Evolutionary conservation across 2,329 filamentous ascomycete genomes (phyloP), one percentile per base, ranked within the genome.

Genomic region (Diaporthe capsici): DNA sequence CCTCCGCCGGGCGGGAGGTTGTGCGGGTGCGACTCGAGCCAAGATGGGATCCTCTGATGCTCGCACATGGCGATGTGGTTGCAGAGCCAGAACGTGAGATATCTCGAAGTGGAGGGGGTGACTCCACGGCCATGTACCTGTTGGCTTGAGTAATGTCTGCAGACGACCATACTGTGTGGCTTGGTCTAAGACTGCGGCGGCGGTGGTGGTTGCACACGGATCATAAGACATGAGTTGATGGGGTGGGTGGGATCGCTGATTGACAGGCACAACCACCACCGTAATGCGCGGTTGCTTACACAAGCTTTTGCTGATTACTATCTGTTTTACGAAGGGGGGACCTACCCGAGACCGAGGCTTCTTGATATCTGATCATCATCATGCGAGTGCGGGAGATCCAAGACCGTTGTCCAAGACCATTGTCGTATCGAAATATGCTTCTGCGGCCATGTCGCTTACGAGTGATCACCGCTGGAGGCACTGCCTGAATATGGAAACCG

Each of bases 371-470:
- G 58, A 73, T 65, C 58, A 73, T 53, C 31, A 53, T 68, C 65
- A 68, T 53, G 65, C 65, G 65, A 68, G 47, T 13, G 47, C 53
- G 53, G 39, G 28, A 58, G 17, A 25, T 17, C 44, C 53, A 71
- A 49, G 68, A 25, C 57, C 57, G n/a, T 9, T 28, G 60, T 51
- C 53, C 58, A 73, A 55, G 71, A 55, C 47, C 58, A 65, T 49
- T 73, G 58, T 73, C 51, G 47, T 39, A 73, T 65, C 65, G 65
- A 25, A 73, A 73, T 44, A 73, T 73, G 71, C 71, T 73, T 73
- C 58, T 73, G 42, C 37, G 71, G 47, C 44, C 25, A 57, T 57
- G 42, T 60, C 58, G 37, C 34, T 70, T 31, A 49, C 61, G 25
- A 57, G 37, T 44, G 61, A 55, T 39, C 58, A 34, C 4, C 12